These are phyloP conservation scores for Cladosporium oxysporum DNA, from an alignment of 2,329 filamentous ascomycete species.

Conservation along the genomic window DNA sequence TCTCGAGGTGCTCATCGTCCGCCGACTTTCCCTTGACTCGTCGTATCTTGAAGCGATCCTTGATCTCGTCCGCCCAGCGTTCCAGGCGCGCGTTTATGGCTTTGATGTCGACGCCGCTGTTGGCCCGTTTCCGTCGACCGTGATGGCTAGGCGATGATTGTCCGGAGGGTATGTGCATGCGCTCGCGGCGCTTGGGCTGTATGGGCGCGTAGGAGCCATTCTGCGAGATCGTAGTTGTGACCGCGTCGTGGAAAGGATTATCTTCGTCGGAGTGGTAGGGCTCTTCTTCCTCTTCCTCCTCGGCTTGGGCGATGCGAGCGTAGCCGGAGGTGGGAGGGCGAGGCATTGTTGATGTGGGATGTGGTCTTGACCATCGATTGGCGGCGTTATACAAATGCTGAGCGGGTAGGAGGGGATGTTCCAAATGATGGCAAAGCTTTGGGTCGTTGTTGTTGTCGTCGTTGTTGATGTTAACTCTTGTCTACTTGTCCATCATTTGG, in stretches of 20 bases:
- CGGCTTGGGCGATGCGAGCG: conserved; percentile 54
- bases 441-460: background rate
- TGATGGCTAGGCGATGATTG: conserved; percentile 38
- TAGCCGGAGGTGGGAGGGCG: conserved; percentile 52
- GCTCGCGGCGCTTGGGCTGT: conserved; percentile 46
- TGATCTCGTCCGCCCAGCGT: conserved; percentile 97
- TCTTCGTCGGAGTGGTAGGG: conserved; percentile 45
- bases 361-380: conserved; percentile 31
- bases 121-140: conserved; percentile 62
- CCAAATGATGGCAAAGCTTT: no score
- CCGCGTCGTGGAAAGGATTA: conserved; percentile 31
- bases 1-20: conserved; percentile 87
- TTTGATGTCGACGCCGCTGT: conserved; percentile 93
- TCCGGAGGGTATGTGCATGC: conserved; percentile 43
- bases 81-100: conserved; percentile 96
- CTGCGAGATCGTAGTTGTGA: conserved; percentile 12
- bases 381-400: background rate
- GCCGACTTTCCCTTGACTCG: conserved; percentile 71
- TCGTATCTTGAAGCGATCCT: conserved; percentile 89
- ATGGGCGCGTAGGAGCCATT: conserved; percentile 44
- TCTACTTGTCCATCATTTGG: background rate
- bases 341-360: conserved; percentile 30
- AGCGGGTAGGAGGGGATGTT: background rate
- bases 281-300: conserved; percentile 50
- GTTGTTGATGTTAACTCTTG: background rate